Evolutionary conservation across 192 early-diverging fungal species (phyloP), one percentile per base, ranked within the genome.

Genomic region (Radiomyces spectabilis): DNA sequence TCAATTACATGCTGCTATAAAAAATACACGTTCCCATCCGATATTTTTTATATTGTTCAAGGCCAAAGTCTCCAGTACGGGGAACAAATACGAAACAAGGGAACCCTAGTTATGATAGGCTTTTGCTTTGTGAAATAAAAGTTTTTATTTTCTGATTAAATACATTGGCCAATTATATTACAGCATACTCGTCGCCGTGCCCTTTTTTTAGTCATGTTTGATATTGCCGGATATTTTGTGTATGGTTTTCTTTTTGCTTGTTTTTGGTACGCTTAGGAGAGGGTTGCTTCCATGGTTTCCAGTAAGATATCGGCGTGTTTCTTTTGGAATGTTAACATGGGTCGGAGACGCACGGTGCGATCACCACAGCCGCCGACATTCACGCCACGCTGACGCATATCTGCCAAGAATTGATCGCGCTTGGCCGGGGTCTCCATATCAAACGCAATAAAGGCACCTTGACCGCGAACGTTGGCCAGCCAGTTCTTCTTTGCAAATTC

Each of bases 281-380:
- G n/a, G n/a, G n/a, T 70, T n/a, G n/a, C 81, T 45, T 83, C 75
- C 18, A 85, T 68, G 30, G 72, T 79, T 37, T 76, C 65, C 21
- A 87, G 59, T 55, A 87, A 80, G 34, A 83, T 66, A 65, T 88
- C 82, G 33, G 82, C 84, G 50, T 86, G 85, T 22, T 68, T 51
- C 53, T 75, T 76, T 42, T 79, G 74, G 71, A 86, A 82, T 9
- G 76, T 80, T 37, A 88, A 61, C 86, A 85, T 89, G 5, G 82
- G 85, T n/a, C 85, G 69, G 51, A 89, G 61, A 16, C 82, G 74
- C 42, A 85, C 74, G 21, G 77, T 61, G 0, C 52, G 30, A 8
- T 82, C 74, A 34, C 83, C 84, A 33, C 80, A 85, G 4, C 82
- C 82, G 37, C 82, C 85, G 46, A 82, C 79, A 59, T 86, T 89